phyloP scores from a whole-genome alignment of 768 basidiomycete genomes.

The Mycena capillaripes region DNA sequence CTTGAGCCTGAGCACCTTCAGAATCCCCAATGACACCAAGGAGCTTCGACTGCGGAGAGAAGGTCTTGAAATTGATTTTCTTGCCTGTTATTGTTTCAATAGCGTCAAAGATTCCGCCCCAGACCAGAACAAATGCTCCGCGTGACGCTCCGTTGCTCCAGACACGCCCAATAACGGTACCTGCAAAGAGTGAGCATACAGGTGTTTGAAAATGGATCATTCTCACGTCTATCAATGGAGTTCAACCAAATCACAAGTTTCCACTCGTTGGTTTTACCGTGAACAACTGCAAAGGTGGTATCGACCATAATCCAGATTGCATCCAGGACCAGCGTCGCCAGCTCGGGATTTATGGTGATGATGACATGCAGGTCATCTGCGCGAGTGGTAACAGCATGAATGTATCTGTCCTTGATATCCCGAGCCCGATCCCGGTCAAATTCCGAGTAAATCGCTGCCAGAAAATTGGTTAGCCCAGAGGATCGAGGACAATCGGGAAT shows the following conservation, averaged over 20 bases:
- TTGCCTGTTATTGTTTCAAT: neutral
- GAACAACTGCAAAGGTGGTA: constrained; percentile 17
- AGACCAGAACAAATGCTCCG: neutral
- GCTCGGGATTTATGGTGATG: constrained; percentile 6
- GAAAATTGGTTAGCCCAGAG: too few species aligned
- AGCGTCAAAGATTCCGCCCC: constrained; percentile 7
- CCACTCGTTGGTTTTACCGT: constrained; percentile 24
- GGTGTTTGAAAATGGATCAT: too few species aligned
- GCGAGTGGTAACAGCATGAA: neutral
- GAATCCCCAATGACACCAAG: constrained; percentile 10
- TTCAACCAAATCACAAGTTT: constrained; percentile 20
- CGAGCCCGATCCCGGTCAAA: neutral
- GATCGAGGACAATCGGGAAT: too few species aligned
- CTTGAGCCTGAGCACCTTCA: constrained; percentile 14
- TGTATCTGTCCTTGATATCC: neutral
- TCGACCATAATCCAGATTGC: constrained; percentile 27
- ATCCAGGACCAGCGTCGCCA: neutral
- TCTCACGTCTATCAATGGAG: constrained; percentile 3
- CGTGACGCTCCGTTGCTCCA: constrained; percentile 1
- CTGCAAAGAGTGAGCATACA: neutral
- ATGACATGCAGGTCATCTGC: neutral
- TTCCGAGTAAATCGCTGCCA: neutral
- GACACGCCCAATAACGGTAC: constrained; percentile 5
- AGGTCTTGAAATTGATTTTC: neutral
- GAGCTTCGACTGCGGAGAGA: neutral